Evolutionary conservation across 1,284 basidiomycete species (phyloP).

Genomic region (Neonothopanus nambi): DNA sequence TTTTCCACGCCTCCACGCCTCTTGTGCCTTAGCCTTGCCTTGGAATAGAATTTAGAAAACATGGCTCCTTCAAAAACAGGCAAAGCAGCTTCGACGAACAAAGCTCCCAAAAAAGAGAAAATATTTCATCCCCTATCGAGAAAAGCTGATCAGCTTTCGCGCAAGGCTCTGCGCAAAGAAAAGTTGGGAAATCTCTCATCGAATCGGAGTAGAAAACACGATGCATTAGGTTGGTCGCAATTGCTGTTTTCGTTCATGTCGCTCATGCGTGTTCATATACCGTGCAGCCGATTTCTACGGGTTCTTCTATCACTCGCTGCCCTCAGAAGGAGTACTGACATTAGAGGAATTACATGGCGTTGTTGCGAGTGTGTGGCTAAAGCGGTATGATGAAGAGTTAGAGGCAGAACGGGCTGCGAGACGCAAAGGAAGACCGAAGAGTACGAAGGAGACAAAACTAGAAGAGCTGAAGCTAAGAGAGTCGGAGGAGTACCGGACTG

Average conservation of each 20-base stretch:
- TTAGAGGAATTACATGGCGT: constrained; percentile 71
- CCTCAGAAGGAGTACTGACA: constrained; percentile 60
- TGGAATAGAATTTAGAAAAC: no score
- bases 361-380: constrained; percentile 72
- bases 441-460: constrained; percentile 65
- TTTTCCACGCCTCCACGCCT: no score
- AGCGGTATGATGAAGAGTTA: constrained; percentile 70
- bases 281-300: constrained; percentile 69
- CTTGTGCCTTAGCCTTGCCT: no score
- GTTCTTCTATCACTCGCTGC: constrained; percentile 80
- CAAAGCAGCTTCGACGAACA: constrained; percentile 28
- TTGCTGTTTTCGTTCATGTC: background rate
- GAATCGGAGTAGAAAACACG: constrained; percentile 58
- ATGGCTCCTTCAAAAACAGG: constrained; percentile 41
- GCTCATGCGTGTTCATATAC: background rate
- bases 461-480: constrained; percentile 75
- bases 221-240: constrained; percentile 48
- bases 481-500: constrained; percentile 75
- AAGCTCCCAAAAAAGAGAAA: constrained; percentile 70
- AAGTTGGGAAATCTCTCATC: constrained; percentile 62
- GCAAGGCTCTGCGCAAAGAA: constrained; percentile 69
- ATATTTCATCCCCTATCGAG: constrained; percentile 78
- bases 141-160: constrained; percentile 79
- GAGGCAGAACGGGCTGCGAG: constrained; percentile 62
- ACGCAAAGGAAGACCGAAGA: constrained; percentile 79